Conservation (phyloP, 2,329 filamentous ascomycete genomes). For the Aspergillus pseudoviridinutans region DNA sequence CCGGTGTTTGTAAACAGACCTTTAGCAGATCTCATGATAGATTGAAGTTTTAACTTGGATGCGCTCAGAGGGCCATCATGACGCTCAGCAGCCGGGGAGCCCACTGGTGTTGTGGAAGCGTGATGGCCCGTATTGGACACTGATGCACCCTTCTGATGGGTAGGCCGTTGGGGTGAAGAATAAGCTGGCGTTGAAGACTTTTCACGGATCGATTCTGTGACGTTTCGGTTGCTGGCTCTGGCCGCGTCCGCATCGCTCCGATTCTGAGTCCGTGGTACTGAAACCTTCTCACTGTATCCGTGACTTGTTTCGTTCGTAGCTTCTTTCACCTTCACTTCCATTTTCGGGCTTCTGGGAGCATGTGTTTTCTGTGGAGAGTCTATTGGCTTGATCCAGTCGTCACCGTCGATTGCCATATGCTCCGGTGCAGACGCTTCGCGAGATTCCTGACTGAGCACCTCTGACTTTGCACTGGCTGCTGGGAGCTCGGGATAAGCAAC, state of each 20-base stretch:
- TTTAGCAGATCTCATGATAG: constrained; percentile 82
- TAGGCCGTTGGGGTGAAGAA: constrained; percentile 46
- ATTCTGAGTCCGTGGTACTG: constrained; percentile 5
- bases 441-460: constrained; percentile 17
- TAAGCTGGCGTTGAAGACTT: constrained; percentile 65
- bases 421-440: constrained; percentile 19
- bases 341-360: constrained; percentile 58
- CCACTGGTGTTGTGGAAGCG: constrained; percentile 54
- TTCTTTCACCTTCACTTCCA: constrained; percentile 57
- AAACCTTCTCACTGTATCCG: constrained; percentile 5
- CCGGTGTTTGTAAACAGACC: constrained; percentile 76
- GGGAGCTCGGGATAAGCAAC: constrained; percentile 36
- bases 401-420: constrained; percentile 42
- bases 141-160: constrained; percentile 59
- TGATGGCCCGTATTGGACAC: constrained; percentile 54
- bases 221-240: constrained; percentile 12
- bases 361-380: constrained; percentile 45
- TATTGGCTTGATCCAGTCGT: constrained; percentile 59
- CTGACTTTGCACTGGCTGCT: constrained; percentile 24
- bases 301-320: constrained; percentile 22
- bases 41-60: constrained; percentile 88
- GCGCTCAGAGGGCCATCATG: constrained; percentile 81
- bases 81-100: constrained; percentile 48
- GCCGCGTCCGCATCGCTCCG: constrained; percentile 12
- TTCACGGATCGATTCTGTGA: constrained; percentile 45